phyloP scores from a whole-genome alignment of 1,139 yeast species.

The Candida sojae region DNA sequence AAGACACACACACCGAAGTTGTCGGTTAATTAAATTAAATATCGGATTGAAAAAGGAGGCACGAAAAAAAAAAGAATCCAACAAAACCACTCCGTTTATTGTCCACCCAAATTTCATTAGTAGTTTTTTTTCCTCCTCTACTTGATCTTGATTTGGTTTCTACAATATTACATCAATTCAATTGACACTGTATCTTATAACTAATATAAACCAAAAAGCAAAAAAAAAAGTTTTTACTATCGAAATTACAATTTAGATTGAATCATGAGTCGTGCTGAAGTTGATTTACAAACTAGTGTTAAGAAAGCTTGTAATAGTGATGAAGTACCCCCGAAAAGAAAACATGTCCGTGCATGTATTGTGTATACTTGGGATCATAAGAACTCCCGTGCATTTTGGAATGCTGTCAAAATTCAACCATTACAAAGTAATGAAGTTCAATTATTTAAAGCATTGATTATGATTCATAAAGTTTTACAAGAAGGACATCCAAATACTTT shows the following conservation, averaged over 20 bases:
- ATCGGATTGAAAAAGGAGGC: too few relatives aligned
- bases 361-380: conserved; percentile 97
- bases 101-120: too few relatives aligned
- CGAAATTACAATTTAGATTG: background rate
- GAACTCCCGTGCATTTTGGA: conserved; percentile 85
- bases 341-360: conserved; percentile 92
- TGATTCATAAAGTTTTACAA: conserved; percentile 90
- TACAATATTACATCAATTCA: too few relatives aligned
- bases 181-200: too few relatives aligned
- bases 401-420: conserved; percentile 78
- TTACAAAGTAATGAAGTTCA: conserved; percentile 81
- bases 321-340: conserved; percentile 92
- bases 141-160: too few relatives aligned
- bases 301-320: conserved; percentile 86
- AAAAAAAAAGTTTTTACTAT: too few relatives aligned
- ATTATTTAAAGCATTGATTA: conserved; percentile 83
- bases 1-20: too few relatives aligned
- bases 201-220: too few relatives aligned
- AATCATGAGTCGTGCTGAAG: conserved; percentile 52
- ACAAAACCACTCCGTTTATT: too few relatives aligned
- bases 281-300: conserved; percentile 66
- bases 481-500: conserved; percentile 92
- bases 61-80: too few relatives aligned
- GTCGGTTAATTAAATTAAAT: too few relatives aligned
- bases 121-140: too few relatives aligned